Evolutionary conservation across 2,329 filamentous ascomycete species (phyloP).

Genomic region (Penicillium sp.): DNA sequence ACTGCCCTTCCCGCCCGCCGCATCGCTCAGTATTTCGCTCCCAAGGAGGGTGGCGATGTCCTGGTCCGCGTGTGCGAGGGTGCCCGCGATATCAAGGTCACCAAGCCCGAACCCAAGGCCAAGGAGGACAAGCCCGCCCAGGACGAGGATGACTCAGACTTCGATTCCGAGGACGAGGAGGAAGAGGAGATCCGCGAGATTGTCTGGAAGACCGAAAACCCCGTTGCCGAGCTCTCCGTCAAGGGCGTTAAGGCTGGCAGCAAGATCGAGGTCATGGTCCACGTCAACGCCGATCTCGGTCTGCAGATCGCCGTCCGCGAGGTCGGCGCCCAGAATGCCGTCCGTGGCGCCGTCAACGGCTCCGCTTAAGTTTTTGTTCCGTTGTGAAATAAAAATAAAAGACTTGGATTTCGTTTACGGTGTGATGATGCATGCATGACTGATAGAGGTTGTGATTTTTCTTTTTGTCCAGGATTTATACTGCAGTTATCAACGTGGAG

Average conservation of each 20-base stretch:
- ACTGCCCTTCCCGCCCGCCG: slow-evolving; percentile 84
- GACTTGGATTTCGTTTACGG: slow-evolving; percentile 18
- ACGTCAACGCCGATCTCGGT: slow-evolving; percentile 68
- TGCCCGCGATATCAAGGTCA: slow-evolving; percentile 82
- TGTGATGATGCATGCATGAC: slow-evolving; percentile 24
- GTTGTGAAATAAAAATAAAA: slow-evolving; percentile 6
- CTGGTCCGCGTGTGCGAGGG: slow-evolving; percentile 83
- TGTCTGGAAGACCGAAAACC: slow-evolving; percentile 77
- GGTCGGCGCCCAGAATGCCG: slow-evolving; percentile 76
- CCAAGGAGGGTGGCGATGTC: slow-evolving; percentile 76
- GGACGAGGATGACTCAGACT: slow-evolving; percentile 53
- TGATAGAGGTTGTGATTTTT: slow-evolving; percentile 22
- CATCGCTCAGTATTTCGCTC: slow-evolving; percentile 66
- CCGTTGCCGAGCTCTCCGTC: slow-evolving; percentile 77
- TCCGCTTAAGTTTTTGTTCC: slow-evolving; percentile 15
- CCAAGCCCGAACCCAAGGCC: slow-evolving; percentile 70
- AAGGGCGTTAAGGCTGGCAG: slow-evolving; percentile 74
- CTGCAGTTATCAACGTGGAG: slow-evolving; percentile 19
- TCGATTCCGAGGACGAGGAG: slow-evolving; percentile 54
- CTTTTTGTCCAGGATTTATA: slow-evolving; percentile 8
- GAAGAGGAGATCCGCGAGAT: slow-evolving; percentile 85
- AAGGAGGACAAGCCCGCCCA: slow-evolving; percentile 55
- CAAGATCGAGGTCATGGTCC: slow-evolving; percentile 90
- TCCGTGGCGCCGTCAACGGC: slow-evolving; percentile 54
- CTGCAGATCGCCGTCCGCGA: slow-evolving; percentile 75